phyloP scores from a whole-genome alignment of 768 basidiomycete genomes.

The Pisolithus orientalis region DNA sequence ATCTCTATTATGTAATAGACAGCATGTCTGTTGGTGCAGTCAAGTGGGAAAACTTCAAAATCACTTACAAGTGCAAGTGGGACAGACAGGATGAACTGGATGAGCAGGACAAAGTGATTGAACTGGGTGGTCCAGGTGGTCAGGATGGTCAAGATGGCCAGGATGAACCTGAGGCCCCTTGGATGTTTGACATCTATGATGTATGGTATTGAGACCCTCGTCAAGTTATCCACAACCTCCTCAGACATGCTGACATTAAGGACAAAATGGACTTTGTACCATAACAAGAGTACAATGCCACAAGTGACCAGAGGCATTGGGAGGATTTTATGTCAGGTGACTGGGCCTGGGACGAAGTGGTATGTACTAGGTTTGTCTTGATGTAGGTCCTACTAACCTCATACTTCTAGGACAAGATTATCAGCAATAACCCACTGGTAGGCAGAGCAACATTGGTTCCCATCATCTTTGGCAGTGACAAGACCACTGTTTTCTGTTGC shows the following conservation, averaged over 20 bases:
- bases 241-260: slow-evolving; percentile 16
- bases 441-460: slow-evolving; percentile 16
- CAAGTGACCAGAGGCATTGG: background rate
- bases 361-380: background rate
- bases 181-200: too few relatives aligned
- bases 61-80: too few relatives aligned
- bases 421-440: slow-evolving; percentile 10
- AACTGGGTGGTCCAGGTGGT: too few relatives aligned
- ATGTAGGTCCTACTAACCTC: background rate
- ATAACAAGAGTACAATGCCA: slow-evolving; percentile 2
- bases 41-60: too few relatives aligned
- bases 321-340: slow-evolving; percentile 9
- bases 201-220: too few relatives aligned
- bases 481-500: slow-evolving; percentile 6
- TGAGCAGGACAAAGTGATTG: too few relatives aligned
- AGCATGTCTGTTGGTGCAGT: too few relatives aligned
- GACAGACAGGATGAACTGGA: too few relatives aligned
- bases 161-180: too few relatives aligned
- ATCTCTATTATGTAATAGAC: too few relatives aligned
- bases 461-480: slow-evolving; percentile 8
- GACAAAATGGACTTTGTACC: slow-evolving; percentile 17
- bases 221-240: background rate
- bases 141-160: too few relatives aligned
- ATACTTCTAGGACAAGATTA: slow-evolving; percentile 1
- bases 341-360: slow-evolving; percentile 11